A percentile compares a stretch with the other conserved stretches of the same genome.
Conservation (phyloP, 768 basidiomycete species). For the Tremella mesenterica region DNA sequence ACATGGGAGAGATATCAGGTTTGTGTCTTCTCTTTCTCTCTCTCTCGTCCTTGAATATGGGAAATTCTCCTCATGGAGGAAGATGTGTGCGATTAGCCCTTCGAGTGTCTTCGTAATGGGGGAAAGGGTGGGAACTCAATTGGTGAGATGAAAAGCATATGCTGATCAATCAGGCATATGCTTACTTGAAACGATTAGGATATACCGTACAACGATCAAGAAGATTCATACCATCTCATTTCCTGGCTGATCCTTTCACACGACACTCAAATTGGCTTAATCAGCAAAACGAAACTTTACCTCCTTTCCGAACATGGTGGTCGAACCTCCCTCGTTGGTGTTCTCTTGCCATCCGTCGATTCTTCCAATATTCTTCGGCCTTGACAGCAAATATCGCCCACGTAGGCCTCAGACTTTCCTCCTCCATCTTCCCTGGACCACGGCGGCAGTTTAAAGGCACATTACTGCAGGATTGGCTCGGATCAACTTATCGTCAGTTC, state of each 20-base stretch:
- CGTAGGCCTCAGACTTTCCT: too few relatives aligned
- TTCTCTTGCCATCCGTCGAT: too few relatives aligned
- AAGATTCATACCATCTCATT: constrained; percentile 44
- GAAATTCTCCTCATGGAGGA: neutral
- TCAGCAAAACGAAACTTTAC: constrained; percentile 6
- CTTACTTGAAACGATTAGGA: constrained; percentile 84
- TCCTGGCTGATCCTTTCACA: constrained; percentile 7
- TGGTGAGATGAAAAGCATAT: neutral
- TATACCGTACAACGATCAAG: constrained; percentile 75
- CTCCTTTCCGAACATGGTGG: constrained; percentile 32
- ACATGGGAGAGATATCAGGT: constrained; percentile 86
- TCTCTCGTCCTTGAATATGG: neutral
- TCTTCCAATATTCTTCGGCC: too few relatives aligned
- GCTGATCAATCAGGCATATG: constrained; percentile 59
- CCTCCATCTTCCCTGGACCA: neutral
- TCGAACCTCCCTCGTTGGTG: constrained; percentile 19
- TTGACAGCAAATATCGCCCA: too few relatives aligned
- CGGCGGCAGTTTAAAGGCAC: constrained; percentile 5
- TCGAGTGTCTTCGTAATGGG: too few relatives aligned
- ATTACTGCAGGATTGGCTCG: constrained; percentile 15
- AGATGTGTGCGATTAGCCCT: too few relatives aligned
- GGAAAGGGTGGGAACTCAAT: too few relatives aligned
- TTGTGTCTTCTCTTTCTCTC: too few relatives aligned
- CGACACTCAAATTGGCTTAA: neutral
- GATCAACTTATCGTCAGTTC: constrained; percentile 9